Evolutionary conservation across 1,139 yeast species (phyloP), one percentile per base, ranked within the genome.

Genomic region (Geotrichum citri-aurantii): DNA sequence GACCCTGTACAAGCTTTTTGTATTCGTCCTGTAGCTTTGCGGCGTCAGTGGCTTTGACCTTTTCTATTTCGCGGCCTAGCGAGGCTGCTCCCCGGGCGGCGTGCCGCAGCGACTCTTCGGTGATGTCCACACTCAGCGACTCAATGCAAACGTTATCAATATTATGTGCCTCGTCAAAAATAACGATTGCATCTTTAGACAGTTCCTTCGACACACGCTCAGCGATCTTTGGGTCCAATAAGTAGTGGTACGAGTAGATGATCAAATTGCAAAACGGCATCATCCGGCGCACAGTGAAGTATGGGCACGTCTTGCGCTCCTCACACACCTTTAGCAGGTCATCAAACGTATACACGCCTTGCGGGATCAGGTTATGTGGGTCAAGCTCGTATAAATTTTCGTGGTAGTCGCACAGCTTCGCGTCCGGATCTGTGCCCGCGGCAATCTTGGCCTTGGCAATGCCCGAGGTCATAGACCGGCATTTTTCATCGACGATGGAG

Each of bases 71-170:
- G 74, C 82, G 57, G 3, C 85, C 85, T 62, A 92, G 76, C 56
- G 88, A 82, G 62, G 81, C 82, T 0, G 97, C 97, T 61, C 99
- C 98, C 69, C 74, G 88, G 67, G 83, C 81, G 29, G 86, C 98
- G 73, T 79, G 86, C 68, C 82, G 86, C 75, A 84, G 79, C 67
- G 82, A 85, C 74, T 96, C 98, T 74, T 83, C 95, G 60, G 87
- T 93, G 73, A 79, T 80, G 70, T 95, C 99, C 57, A 93, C 80
- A 12, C 97, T 90, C 56, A 93, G 75, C 0, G 99, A 88, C 72
- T 93, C 99, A 62, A 93, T 93, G 76, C 99, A 93, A 60, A 93
- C 99, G 77, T 93, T 93, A 79, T 93, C 99, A 60, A 93, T 93
- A 74, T 93, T 93, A 73, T 93, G 99, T 55, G 99, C 99, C 75